phyloP scores from a whole-genome alignment of 129 eudicot genomes.

The Sambucus nigra region DNA sequence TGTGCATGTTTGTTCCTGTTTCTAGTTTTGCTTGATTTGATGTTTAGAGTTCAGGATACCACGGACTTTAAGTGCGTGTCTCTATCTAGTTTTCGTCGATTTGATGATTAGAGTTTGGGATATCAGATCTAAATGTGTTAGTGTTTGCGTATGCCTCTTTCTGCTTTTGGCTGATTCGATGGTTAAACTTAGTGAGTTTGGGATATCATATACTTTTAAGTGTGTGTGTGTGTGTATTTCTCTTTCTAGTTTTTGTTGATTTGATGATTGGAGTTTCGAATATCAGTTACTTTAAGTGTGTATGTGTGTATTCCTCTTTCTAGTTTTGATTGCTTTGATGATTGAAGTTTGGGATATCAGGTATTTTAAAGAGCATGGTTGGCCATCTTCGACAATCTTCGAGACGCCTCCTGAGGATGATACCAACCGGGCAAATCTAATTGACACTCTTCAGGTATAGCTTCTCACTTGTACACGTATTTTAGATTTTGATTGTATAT shows the following conservation, averaged over 20 bases:
- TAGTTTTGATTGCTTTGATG: too few relatives aligned
- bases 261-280: neutral
- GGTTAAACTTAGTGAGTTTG: too few relatives aligned
- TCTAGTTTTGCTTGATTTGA: too few relatives aligned
- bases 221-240: too few relatives aligned
- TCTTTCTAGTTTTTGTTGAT: neutral
- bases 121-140: too few relatives aligned
- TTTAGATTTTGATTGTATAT: neutral
- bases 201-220: neutral
- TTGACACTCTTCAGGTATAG: slow-evolving; percentile 77
- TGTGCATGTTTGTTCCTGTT: too few relatives aligned
- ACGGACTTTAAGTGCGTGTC: neutral
- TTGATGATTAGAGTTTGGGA: neutral
- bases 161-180: too few relatives aligned
- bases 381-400: slow-evolving; percentile 83
- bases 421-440: slow-evolving; percentile 46
- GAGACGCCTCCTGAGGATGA: slow-evolving; percentile 58
- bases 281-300: too few relatives aligned
- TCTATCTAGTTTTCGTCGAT: neutral
- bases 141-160: too few relatives aligned
- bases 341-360: slow-evolving; percentile 23
- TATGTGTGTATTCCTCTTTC: too few relatives aligned
- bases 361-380: slow-evolving; percentile 95
- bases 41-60: neutral
- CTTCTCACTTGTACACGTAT: neutral